Evolutionary conservation across 2,329 filamentous ascomycete genomes (phyloP), one percentile per base, ranked within the genome.

Genomic region (Aspergillus carbonarius): DNA sequence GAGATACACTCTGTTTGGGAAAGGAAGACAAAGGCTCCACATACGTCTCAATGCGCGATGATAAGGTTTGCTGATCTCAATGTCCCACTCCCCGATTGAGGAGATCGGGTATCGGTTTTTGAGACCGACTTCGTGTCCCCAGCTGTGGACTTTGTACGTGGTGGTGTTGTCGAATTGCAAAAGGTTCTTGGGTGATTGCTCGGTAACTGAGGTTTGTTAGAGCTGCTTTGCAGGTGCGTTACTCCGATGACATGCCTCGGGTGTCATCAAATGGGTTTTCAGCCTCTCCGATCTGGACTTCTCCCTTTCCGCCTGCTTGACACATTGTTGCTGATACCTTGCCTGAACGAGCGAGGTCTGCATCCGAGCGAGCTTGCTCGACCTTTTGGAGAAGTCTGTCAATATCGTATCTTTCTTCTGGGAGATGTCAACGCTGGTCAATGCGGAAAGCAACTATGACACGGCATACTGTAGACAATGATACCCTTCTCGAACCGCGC

Each of bases 401-500:
- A n/a, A 60, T 25, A 4, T 44, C 50, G 13, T 51, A 23, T 20
- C 47, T 44, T n/a, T 60, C 58, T 55, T 60, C 58, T 60, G 18
- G n/a, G 7, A 10, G 3, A 7, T 1, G 12, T 51, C 30, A 27
- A 40, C 20, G 23, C 17, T 40, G n/a, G 27, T 50, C 13, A 25
- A 13, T 15, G 30, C 20, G 2, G 18, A 17, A 32, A 15, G 32
- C 15, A 39, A 13, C n/a, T 27, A 10, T 10, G 2, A 23, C 39
- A 42, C 6, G 10, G 17, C 59, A 20, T 10, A 59, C 59, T 61
- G 49, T 61, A 61, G 27, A 61, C 48, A 17, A 61, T 59, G 32
- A 61, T 54, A 3, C 59, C 59, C n/a, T 55, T 46, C 42, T 61
- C 59, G 39, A 61, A 61, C 5, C 59, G 27, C 12, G 46, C 52